phyloP scores from a whole-genome alignment of 192 early-diverging fungal species.

The Funneliformis mosseae region DNA sequence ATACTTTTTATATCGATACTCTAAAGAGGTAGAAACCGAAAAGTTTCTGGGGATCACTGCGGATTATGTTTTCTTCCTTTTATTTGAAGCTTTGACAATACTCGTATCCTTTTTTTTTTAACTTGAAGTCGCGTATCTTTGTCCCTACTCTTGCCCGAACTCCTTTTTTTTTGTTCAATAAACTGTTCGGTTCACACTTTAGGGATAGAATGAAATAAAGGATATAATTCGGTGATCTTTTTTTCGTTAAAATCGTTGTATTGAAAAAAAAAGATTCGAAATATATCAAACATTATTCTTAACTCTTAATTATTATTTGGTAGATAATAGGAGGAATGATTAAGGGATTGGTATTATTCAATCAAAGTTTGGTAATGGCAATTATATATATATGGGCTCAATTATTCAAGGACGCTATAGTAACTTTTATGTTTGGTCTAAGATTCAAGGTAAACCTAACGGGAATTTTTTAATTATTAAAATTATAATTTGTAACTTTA shows the following conservation, averaged over 20 bases:
- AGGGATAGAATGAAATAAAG: neutral
- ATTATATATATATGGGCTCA: slow-evolving; percentile 80
- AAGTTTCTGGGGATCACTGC: slow-evolving; percentile 68
- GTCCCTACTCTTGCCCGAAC: too few relatives aligned
- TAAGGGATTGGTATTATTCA: slow-evolving; percentile 38
- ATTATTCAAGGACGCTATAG: slow-evolving; percentile 54
- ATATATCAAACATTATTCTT: neutral
- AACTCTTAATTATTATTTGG: neutral
- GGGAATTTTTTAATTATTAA: neutral
- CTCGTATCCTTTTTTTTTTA: slow-evolving; percentile 37
- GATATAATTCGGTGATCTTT: neutral
- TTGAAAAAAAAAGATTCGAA: too few relatives aligned
- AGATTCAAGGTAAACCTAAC: slow-evolving; percentile 57
- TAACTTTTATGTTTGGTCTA: slow-evolving; percentile 76
- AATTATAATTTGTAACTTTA: neutral
- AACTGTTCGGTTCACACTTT: too few relatives aligned
- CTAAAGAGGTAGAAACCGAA: slow-evolving; percentile 66
- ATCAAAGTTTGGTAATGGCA: slow-evolving; percentile 52
- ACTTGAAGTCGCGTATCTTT: too few relatives aligned
- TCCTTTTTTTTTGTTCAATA: too few relatives aligned
- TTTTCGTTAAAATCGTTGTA: too few relatives aligned
- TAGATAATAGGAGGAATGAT: slow-evolving; percentile 9
- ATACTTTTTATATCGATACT: slow-evolving; percentile 76
- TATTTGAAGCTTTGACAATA: slow-evolving; percentile 46
- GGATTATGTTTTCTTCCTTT: slow-evolving; percentile 79